phyloP scores from a whole-genome alignment of 2,329 filamentous ascomycete species.

The Rutstroemia sp. region DNA sequence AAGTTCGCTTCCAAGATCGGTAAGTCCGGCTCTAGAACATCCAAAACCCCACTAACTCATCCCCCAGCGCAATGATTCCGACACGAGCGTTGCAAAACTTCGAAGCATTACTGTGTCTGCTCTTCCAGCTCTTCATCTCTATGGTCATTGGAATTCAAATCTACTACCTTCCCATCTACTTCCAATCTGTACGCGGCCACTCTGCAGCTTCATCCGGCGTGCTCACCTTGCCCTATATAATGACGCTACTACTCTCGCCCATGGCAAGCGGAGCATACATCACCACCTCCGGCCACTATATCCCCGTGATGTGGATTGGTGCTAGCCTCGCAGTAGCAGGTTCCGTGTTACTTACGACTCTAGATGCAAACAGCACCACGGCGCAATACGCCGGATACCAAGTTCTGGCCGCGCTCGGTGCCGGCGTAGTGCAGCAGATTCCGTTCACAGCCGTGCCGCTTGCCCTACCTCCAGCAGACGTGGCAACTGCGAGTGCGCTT shows the following conservation, averaged over 20 bases:
- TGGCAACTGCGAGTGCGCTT: neutral
- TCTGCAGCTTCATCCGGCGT: neutral
- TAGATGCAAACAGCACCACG: constrained; percentile 34
- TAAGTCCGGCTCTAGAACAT: constrained; percentile 26
- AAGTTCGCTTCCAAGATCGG: constrained; percentile 35
- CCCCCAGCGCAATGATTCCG: constrained; percentile 31
- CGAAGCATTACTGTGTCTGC: constrained; percentile 17
- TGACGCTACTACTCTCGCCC: neutral
- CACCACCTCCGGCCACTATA: neutral
- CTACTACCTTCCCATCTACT: constrained; percentile 26
- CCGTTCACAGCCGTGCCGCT: constrained; percentile 41
- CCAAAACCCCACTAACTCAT: neutral
- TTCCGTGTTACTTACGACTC: constrained; percentile 21
- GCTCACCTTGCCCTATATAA: neutral
- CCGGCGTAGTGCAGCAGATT: constrained; percentile 38
- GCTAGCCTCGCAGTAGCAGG: constrained; percentile 22
- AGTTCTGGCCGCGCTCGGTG: constrained; percentile 37
- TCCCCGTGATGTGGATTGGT: constrained; percentile 17
- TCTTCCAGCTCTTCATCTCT: neutral
- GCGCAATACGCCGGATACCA: constrained; percentile 44
- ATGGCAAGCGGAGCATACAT: neutral
- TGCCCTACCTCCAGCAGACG: constrained; percentile 34
- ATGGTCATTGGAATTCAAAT: constrained; percentile 5
- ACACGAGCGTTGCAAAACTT: constrained; percentile 31
- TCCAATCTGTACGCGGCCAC: constrained; percentile 23